phyloP scores from a whole-genome alignment of 106 monocot genomes.

The Dactylorhiza incarnata region DNA sequence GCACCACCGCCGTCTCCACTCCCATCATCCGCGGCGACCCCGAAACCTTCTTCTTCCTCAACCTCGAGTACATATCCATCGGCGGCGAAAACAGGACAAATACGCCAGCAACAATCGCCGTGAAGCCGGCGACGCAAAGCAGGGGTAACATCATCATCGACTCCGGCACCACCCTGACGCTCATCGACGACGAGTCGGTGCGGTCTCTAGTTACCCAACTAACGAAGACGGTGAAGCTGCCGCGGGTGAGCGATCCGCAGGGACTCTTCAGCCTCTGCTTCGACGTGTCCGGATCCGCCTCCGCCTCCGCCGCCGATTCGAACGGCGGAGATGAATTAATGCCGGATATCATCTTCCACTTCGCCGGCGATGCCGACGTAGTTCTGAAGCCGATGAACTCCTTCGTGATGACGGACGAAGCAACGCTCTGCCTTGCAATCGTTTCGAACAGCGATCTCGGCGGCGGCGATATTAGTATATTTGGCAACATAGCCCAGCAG shows the following conservation, averaged over 20 bases:
- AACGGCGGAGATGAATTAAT: background rate
- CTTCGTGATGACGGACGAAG: constrained; percentile 1
- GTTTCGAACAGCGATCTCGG: background rate
- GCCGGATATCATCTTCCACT: constrained; percentile 25
- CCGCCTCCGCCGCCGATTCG: too few species aligned
- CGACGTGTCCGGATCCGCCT: background rate
- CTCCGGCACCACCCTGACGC: constrained; percentile 35
- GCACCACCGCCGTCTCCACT: constrained; percentile 6
- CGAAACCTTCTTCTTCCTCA: constrained; percentile 17
- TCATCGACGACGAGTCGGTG: constrained; percentile 9
- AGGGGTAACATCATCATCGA: constrained; percentile 34
- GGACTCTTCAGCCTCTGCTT: constrained; percentile 19
- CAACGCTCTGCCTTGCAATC: constrained; percentile 23
- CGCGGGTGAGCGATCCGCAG: constrained; percentile 1
- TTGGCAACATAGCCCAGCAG: constrained; percentile 51
- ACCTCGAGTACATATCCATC: constrained; percentile 17
- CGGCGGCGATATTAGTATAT: background rate
- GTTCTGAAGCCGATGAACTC: constrained; percentile 14
- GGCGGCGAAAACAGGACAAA: background rate
- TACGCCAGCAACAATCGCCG: too few species aligned
- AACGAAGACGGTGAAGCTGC: background rate
- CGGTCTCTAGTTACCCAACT: constrained; percentile 1
- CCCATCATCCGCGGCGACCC: background rate
- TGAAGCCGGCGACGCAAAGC: too few species aligned
- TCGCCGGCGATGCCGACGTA: constrained; percentile 14